phyloP scores from a whole-genome alignment of 1,284 basidiomycete genomes.

The Irpex sp. region DNA sequence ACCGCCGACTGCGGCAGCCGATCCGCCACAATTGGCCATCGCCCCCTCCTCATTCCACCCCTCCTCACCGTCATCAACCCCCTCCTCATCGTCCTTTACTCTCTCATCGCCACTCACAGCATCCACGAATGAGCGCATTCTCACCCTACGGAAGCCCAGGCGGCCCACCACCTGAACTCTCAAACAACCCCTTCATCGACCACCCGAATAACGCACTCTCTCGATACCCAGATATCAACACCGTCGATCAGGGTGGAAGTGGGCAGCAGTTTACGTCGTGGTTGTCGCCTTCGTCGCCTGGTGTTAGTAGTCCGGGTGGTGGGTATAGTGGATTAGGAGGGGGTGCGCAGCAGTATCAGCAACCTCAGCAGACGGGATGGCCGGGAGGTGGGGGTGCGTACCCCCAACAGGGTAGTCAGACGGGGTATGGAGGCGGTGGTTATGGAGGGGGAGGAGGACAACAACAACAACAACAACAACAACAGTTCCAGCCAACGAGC shows the following conservation, averaged over 20 bases:
- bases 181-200: slow-evolving; percentile 38
- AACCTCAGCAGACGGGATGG: slow-evolving; percentile 23
- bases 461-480: neutral
- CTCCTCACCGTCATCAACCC: too few relatives aligned
- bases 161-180: slow-evolving; percentile 30
- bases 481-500: slow-evolving; percentile 28
- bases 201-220: slow-evolving; percentile 29
- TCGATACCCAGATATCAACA: slow-evolving; percentile 31
- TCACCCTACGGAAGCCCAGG: slow-evolving; percentile 22
- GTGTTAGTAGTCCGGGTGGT: slow-evolving; percentile 8
- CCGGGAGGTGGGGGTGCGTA: slow-evolving; percentile 3
- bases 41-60: too few relatives aligned
- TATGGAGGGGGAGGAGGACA: neutral
- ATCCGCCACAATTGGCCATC: too few relatives aligned
- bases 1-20: too few relatives aligned
- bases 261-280: slow-evolving; percentile 27
- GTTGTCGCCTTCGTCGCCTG: slow-evolving; percentile 20
- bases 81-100: neutral
- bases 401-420: neutral
- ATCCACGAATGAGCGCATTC: slow-evolving; percentile 14
- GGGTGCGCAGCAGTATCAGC: slow-evolving; percentile 14
- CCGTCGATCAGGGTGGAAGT: slow-evolving; percentile 15
- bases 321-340: slow-evolving; percentile 11
- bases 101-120: neutral
- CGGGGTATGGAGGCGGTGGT: neutral